Evolutionary conservation across 345 rosid genomes (phyloP).

Genomic region (Laguncularia racemosa): DNA sequence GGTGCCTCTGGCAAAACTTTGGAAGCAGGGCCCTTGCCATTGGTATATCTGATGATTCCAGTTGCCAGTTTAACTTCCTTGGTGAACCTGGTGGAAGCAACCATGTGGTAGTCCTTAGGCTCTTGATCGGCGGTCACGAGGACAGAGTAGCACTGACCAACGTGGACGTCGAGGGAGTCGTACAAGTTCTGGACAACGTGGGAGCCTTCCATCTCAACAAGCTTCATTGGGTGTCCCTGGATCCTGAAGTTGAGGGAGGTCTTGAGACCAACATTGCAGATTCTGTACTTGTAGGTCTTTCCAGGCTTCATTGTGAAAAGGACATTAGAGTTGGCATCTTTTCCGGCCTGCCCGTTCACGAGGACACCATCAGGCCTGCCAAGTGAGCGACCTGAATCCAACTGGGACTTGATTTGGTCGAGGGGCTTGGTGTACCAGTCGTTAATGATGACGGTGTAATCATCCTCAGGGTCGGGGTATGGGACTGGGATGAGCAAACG

Average conservation of each 20-base stretch:
- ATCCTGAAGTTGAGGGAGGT: constrained; percentile 55
- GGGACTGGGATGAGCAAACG: constrained; percentile 71
- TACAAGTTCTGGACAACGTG: constrained; percentile 55
- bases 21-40: constrained; percentile 31
- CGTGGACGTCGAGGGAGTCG: constrained; percentile 61
- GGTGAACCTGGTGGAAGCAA: constrained; percentile 56
- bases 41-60: constrained; percentile 40
- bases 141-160: constrained; percentile 58
- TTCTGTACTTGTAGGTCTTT: constrained; percentile 53
- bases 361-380: constrained; percentile 50
- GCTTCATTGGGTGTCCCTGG: constrained; percentile 65
- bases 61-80: constrained; percentile 26
- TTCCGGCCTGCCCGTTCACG: constrained; percentile 50
- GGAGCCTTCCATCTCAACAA: constrained; percentile 75
- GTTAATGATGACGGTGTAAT: constrained; percentile 42
- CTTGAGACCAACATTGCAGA: constrained; percentile 57
- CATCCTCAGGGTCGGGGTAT: constrained; percentile 56
- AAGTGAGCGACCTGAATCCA: constrained; percentile 50
- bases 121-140: constrained; percentile 52
- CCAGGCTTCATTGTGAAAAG: constrained; percentile 63
- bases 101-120: constrained; percentile 49
- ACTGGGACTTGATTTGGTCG: constrained; percentile 28
- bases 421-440: constrained; percentile 65
- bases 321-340: constrained; percentile 24
- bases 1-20: constrained; percentile 38